phyloP scores from a whole-genome alignment of 2,329 filamentous ascomycete species.

The Rhynchosporium agropyri region DNA sequence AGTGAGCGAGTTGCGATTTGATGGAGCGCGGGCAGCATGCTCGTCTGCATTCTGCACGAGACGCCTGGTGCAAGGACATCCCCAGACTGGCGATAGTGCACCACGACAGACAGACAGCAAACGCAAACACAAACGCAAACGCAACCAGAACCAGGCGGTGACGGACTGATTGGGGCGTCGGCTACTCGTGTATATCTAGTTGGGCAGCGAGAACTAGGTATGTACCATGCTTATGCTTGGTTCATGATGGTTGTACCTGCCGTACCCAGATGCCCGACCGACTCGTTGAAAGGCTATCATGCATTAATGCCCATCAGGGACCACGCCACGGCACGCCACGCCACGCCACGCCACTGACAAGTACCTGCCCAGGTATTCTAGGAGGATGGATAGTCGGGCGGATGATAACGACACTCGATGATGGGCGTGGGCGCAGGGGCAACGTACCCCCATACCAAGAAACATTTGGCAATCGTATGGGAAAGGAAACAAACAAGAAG shows the following conservation, averaged over 20 bases:
- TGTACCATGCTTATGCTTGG: neutral
- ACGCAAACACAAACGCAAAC: too few relatives aligned
- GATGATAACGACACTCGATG: too few relatives aligned
- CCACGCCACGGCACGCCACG: neutral
- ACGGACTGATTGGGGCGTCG: neutral
- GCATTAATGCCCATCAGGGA: slow-evolving; percentile 22
- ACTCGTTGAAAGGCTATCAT: slow-evolving; percentile 6
- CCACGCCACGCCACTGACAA: too few relatives aligned
- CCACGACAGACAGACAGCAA: neutral
- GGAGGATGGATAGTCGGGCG: slow-evolving; percentile 8
- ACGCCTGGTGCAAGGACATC: slow-evolving; percentile 15
- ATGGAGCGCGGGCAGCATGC: neutral
- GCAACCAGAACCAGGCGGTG: neutral
- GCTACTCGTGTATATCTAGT: slow-evolving; percentile 15
- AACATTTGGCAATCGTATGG: too few relatives aligned
- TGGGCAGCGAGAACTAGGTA: slow-evolving; percentile 18
- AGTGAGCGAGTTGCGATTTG: slow-evolving; percentile 11
- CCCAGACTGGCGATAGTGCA: slow-evolving; percentile 3
- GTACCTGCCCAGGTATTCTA: neutral
- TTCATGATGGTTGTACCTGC: too few relatives aligned
- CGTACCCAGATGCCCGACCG: too few relatives aligned
- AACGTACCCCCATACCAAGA: neutral
- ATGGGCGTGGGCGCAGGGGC: too few relatives aligned
- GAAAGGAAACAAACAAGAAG: too few relatives aligned
- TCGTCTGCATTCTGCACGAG: slow-evolving; percentile 9